Conservation (phyloP, 768 basidiomycete genomes). For the Rhodosporidiobolus sp. region DNA sequence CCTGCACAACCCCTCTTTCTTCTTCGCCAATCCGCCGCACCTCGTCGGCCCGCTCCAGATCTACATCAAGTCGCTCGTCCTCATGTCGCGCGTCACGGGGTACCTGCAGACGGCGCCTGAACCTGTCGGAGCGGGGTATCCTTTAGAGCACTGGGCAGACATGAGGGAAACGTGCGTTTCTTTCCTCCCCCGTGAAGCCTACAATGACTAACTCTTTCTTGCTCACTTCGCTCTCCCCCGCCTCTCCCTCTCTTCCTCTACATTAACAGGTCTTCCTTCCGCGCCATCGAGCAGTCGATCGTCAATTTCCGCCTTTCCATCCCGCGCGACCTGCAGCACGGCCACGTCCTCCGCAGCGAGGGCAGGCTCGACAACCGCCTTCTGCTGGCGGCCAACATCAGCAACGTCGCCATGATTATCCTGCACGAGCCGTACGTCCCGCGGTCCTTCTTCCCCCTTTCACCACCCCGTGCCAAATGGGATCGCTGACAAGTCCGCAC, state of each 20-base stretch:
- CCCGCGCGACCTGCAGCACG: conserved; percentile 36
- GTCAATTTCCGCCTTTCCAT: conserved; percentile 37
- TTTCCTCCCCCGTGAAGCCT: not conserved
- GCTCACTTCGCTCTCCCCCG: too few species aligned
- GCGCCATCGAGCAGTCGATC: conserved; percentile 33
- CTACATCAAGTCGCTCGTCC: conserved; percentile 28
- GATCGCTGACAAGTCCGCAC: too few species aligned
- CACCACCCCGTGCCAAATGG: too few species aligned
- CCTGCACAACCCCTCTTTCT: conserved; percentile 27
- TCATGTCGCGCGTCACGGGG: conserved; percentile 18
- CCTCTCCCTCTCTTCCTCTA: not conserved
- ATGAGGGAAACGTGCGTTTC: conserved; percentile 16
- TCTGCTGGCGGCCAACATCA: conserved; percentile 18
- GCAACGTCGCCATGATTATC: conserved; percentile 30
- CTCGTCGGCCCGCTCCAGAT: conserved; percentile 21
- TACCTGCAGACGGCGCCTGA: conserved; percentile 25
- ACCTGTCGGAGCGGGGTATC: not conserved
- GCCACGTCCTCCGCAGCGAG: not conserved
- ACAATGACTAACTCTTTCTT: too few species aligned
- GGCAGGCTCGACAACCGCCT: conserved; percentile 7
- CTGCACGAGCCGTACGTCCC: conserved; percentile 42
- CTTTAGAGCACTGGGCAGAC: not conserved
- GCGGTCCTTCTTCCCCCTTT: too few species aligned
- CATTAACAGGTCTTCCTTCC: conserved; percentile 31
- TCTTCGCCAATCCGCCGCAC: conserved; percentile 31